Percentiles rank a stretch among this genome's conserved stretches.
Conservation (phyloP, 768 basidiomycete genomes). For the Agrocybe chaxingu region DNA sequence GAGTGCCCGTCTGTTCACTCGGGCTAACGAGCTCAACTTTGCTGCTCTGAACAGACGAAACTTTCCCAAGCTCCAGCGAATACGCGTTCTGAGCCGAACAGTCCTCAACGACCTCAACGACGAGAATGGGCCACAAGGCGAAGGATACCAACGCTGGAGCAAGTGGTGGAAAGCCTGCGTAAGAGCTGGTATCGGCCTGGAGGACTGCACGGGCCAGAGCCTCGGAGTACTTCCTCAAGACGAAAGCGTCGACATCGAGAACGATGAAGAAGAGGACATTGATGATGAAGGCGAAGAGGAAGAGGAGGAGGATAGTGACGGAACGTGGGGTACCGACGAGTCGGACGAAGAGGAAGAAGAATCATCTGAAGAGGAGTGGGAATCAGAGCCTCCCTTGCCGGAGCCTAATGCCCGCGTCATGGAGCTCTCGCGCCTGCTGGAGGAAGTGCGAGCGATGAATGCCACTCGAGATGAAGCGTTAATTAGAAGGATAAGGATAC, state of each 20-base stretch:
- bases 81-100: constrained; percentile 55
- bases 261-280: constrained; percentile 26
- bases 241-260: constrained; percentile 25
- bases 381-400: constrained; percentile 28
- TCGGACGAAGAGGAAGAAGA: constrained; percentile 28
- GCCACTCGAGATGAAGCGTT: constrained; percentile 39
- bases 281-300: constrained; percentile 27
- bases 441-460: constrained; percentile 54
- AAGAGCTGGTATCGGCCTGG: constrained; percentile 50
- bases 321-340: constrained; percentile 24
- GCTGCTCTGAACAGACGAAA: constrained; percentile 46
- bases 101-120: constrained; percentile 58
- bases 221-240: constrained; percentile 50
- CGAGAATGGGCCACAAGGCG: constrained; percentile 44
- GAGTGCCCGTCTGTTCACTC: constrained; percentile 41
- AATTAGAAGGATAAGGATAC: constrained; percentile 18
- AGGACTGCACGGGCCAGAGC: constrained; percentile 71
- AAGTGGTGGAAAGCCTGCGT: constrained; percentile 62
- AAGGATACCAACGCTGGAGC: constrained; percentile 58
- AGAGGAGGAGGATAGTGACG: constrained; percentile 27
- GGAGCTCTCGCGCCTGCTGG: constrained; percentile 52
- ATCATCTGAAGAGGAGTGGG: constrained; percentile 25
- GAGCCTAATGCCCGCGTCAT: constrained; percentile 27
- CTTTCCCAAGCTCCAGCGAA: constrained; percentile 59
- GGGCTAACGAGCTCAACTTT: constrained; percentile 67